Evolutionary conservation across 1,139 yeast genomes (phyloP), one percentile per base, ranked within the genome.

Genomic region (Zygosaccharomyces sapae): DNA sequence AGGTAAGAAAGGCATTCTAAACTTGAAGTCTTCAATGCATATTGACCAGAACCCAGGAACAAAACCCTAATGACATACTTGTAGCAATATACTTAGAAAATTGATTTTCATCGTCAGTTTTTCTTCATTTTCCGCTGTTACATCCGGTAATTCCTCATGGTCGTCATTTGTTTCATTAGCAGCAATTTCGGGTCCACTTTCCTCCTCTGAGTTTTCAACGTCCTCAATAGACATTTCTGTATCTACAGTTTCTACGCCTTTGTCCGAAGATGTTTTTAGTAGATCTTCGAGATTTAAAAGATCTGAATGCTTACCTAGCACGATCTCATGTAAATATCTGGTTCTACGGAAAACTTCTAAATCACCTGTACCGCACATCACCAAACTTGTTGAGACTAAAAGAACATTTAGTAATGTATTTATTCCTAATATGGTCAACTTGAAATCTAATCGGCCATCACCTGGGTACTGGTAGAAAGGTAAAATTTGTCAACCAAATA

Each of bases 351-450:
- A 77, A 0, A 83, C 78, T 45, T 81, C 85, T 45, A 90, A 68
- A 63, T 92, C 97, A 1, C 98, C 98, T 19, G 90, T 80, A 0
- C 96, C 96, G 1, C 96, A 90, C 88, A 88, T 86, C 0, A 89
- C 76, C 29, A 87, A 72, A 0, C 96, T 77, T 10, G 78, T 68
- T 13, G 92, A 77, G 9, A 89, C 66, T 1, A 83, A 77, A 22
- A 88, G 58, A 1, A 83, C 70, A 55, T 81, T 81, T 49, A 82
- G 79, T 33, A 83, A 72, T 42, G 76, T 78, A 16, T 74, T 67
- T 2, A 85, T 77, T 33, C 86, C 76, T 43, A 74, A 70, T 43
- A 76, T 73, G 0, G 89, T 76, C 31, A 86, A 68, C 49, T 73
- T 74, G 52, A 79, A 80, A 57, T 86, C 95, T 56, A 81, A 80